Base-by-base conservation (phyloP, 192 early-diverging fungal genomes). In the Linderina pennispora region DNA sequence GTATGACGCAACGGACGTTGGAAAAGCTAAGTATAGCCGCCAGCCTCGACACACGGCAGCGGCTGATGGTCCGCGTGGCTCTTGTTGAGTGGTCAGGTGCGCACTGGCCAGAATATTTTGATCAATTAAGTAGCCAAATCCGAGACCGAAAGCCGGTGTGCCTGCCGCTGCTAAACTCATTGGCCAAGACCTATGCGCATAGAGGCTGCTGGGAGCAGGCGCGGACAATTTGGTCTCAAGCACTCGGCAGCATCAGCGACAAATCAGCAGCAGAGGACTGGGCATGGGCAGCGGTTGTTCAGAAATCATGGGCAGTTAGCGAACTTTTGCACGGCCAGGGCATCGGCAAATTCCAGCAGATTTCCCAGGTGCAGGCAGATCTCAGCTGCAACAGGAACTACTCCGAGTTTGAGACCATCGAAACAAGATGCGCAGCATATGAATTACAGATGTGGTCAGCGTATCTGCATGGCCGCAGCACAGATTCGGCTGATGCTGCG, bases 151-250 rank as follows among this genome's bases (percentile, higher is more conserved):
- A 40, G 11, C 52, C 56, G 3, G 36, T 43, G 3, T 45, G 53
- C 31, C 21, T 67, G 40, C 42, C 52, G 3, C 36, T 67, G 25
- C 60, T 56, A 57, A 60, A 67, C 38, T 24, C 48, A 0, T 44
- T 55, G n/a, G 64, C 64, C 24, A 67, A 67, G 35, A 51, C 55
- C 48, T 52, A 58, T 38, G 64, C 53, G 4, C 48, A 57, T 0
- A 21, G 19, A 2, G 57, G 56, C 10, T 7, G 20, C 19, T 67
- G 64, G 64, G 36, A 34, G 14, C 40, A 55, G 18, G 64, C 64
- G 1, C 56, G 64, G 1, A 31, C n/a, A 9, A 48, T 67, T 20
- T 67, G 64, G 64, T 22, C 57, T 14, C 23, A 13, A 1, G 45
- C 58, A 6, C 10, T 59, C n/a, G n/a, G n/a, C n/a, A 8, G 23